Evolutionary conservation across 2,329 filamentous ascomycete species (phyloP), one percentile per base, ranked within the genome.

Genomic region (Zasmidium cellare): DNA sequence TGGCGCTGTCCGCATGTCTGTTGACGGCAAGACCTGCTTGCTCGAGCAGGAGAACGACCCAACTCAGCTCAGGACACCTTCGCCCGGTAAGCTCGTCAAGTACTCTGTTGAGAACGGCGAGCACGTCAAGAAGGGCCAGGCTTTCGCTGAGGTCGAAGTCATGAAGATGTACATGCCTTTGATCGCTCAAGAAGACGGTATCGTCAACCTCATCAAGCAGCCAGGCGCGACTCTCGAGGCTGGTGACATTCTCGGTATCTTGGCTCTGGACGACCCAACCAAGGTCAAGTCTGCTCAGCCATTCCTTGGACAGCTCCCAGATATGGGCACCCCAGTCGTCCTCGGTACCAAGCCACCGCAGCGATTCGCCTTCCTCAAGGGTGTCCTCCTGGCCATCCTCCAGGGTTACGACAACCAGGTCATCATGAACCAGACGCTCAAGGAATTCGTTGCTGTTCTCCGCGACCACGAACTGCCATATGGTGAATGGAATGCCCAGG

Each of bases 101-200:
- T 99, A 94, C 77, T 90, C 91, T 1, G 90, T 99, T 1, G 94
- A 97, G 76, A 97, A 96, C 71, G 94, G 94, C 60, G 84, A 92
- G 67, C 94, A 99, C 74, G 87, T 99, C 76, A 88, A 86, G 76
- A 91, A 96, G 68, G 93, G 93, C 57, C 90, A 97, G 76, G 82
- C 93, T 31, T 99, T 92, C 72, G 94, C 94, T 56, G 94, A 99
- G 76, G 93, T 99, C 44, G 94, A 99, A 79, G 94, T 99, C 77
- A 99, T 99, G 94, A 99, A 99, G 84, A 99, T 99, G 94, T 97
- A 97, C 84, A 99, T 99, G 94, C 94, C 94, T 71, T 83, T 99
- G 55, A 84, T 99, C 61, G 90, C 94, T 2, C 89, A 92, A 73
- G 94, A 99, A 76, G 94, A 96, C 69, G 94, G 94, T 81, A 84